phyloP scores from a whole-genome alignment of 495 filamentous ascomycete species.

The Articulospora tetracladia region DNA sequence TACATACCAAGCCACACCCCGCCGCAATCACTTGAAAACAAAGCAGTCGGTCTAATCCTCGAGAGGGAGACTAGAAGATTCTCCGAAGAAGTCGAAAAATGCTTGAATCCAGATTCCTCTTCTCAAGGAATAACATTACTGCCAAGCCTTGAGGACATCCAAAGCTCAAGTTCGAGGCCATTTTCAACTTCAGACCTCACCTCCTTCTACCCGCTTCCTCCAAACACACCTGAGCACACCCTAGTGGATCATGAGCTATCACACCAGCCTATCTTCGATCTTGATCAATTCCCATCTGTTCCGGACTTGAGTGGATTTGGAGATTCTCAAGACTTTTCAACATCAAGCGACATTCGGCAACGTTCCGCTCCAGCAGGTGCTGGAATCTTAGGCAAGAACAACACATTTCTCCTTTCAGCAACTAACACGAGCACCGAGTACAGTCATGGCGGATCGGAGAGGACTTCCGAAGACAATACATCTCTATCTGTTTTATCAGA shows the following conservation, averaged over 20 bases:
- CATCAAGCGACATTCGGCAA: neutral
- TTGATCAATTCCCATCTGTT: neutral
- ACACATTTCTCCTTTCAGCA: neutral
- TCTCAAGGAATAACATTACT: neutral
- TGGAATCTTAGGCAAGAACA: neutral
- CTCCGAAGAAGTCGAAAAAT: neutral
- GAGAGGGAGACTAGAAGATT: neutral
- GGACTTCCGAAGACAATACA: neutral
- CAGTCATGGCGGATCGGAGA: neutral
- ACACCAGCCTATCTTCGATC: neutral
- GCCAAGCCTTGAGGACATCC: neutral
- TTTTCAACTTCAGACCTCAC: slow-evolving; percentile 18
- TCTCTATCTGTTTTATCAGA: neutral
- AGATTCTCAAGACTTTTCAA: neutral
- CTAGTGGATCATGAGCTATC: neutral
- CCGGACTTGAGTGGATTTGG: neutral
- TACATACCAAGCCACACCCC: neutral
- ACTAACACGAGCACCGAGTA: neutral
- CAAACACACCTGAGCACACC: slow-evolving; percentile 10
- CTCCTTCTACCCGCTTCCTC: slow-evolving; percentile 8
- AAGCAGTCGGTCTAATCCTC: neutral
- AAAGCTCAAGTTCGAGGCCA: neutral
- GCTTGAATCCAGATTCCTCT: neutral
- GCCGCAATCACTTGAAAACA: neutral
- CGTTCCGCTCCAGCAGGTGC: neutral